Conservation (phyloP, 768 basidiomycete species). For the Lanmaoa rubissima region DNA sequence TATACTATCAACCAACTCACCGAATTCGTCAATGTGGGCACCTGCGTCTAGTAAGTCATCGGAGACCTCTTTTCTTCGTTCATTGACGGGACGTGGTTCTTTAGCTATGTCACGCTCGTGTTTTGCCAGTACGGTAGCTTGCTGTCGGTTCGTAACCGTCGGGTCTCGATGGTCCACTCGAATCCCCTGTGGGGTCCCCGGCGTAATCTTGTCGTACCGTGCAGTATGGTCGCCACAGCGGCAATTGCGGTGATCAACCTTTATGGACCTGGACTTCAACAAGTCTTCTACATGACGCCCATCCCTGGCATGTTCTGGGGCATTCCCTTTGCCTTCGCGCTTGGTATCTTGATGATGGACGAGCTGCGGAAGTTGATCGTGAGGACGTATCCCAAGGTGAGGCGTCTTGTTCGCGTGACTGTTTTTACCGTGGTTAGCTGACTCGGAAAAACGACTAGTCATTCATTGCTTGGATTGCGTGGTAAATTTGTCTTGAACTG, state of each 20-base stretch:
- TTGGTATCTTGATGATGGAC: conserved; percentile 43
- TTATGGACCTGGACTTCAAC: conserved; percentile 34
- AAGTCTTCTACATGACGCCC: conserved; percentile 31
- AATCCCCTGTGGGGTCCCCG: conserved; percentile 39
- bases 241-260: conserved; percentile 35
- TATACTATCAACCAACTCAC: conserved; percentile 29
- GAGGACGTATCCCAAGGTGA: conserved; percentile 43
- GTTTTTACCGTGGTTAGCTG: background rate
- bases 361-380: conserved; percentile 46
- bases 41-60: conserved; percentile 26
- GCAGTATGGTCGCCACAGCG: conserved; percentile 34
- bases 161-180: conserved; percentile 26
- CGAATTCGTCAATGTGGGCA: conserved; percentile 39
- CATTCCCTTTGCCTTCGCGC: conserved; percentile 40
- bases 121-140: conserved; percentile 26
- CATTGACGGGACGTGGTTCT: background rate
- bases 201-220: conserved; percentile 33
- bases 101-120: conserved; percentile 38
- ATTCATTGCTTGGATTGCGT: conserved; percentile 26
- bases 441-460: conserved; percentile 11
- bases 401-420: background rate
- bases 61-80: background rate
- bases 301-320: conserved; percentile 47
- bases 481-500: background rate
- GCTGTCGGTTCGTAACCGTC: conserved; percentile 29